Base-by-base conservation (phyloP, 148 eudicot genomes). In the Linanthus parryae region DNA sequence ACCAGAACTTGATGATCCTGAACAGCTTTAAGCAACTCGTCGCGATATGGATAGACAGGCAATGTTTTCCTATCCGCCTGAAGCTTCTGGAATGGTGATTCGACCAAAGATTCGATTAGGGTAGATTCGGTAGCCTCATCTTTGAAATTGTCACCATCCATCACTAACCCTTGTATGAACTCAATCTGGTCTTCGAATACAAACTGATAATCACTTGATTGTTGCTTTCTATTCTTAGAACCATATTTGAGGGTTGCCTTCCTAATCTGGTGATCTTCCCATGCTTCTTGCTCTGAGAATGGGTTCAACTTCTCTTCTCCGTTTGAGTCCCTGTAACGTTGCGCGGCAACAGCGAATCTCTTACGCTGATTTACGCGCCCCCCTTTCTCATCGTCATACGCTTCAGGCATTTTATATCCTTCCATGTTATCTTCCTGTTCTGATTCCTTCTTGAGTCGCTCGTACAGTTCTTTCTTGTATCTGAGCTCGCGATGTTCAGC, bases 101-200 rank as follows among this genome's bases (percentile, higher is more conserved):
- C n/a, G n/a, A n/a, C n/a, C n/a, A n/a, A n/a, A n/a, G n/a, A n/a
- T n/a, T n/a, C n/a, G n/a, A n/a, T n/a, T n/a, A n/a, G n/a, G n/a
- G n/a, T n/a, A n/a, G n/a, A n/a, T 69, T 62, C 54, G 71, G 76
- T 3, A 60, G 56, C 20, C 50, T 78, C 80, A 2, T 51, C 26
- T 9, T 59, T 36, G n/a, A n/a, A n/a, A 55, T 78, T 59, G 56
- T 61, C 78, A 29, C 88, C 88, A 46, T 78, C 84, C 80, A 84
- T 63, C 41, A 78, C 82, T 24, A 75, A 57, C 37, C 73, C 75
- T 70, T 73, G 81, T 13, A 78, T 68, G 52, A 81, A 81, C 25
- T 81, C 85, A 44, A 78, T 84, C 72, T 84, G 84, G 62, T 81
- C 82, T 63, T 83, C 92, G 58, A 88, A 88, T 24, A 83, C 85